Evolutionary conservation across 306 rosid genomes (phyloP), one percentile per base, ranked within the genome.

Genomic region (Boehmeria nivea): DNA sequence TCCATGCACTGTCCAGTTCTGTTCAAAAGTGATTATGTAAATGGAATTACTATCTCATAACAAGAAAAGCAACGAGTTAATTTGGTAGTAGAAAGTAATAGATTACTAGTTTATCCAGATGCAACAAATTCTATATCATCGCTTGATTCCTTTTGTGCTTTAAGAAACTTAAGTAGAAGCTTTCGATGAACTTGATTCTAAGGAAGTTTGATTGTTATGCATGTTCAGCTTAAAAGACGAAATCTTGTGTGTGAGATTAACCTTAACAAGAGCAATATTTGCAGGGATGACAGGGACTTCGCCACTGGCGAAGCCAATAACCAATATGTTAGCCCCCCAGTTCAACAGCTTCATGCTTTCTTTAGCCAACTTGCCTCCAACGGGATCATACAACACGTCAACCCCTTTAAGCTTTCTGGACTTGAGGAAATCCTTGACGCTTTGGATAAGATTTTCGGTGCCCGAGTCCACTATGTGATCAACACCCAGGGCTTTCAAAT

Each of bases 1-100:
- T 48, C 99, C 99, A 71, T 87, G 99, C 53, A 91, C 83, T 6
- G 99, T 91, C 99, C 99, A 91, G 71, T 91, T 91, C 99, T 91
- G 87, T 25, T 51, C 34, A 16, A 66, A 56, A 33, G 2, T 31
- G 12, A 48, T 0, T 15, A 33, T 6, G 18, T 54, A 34, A 31
- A 31, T 16, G 22, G 1, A 17, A 10, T 33, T 18, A 54, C 15
- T 31, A 54, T 23, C 12, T 12, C 38, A 31, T 25, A 43, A 18
- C 48, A 14, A 14, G 3, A 37, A 11, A 4, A 7, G 42, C 42
- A n/a, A n/a, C n/a, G 36, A 31, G 36, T 31, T 31, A 0, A 31
- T 4, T 31, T 31, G 36, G 36, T 31, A 2, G 5, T 31, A 31
- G 5, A 31, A 4, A 31, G 5, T 6, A 4, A 31, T 31, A 9